phyloP scores from a whole-genome alignment of 2,329 filamentous ascomycete genomes.

The Aspergillus tamarii region DNA sequence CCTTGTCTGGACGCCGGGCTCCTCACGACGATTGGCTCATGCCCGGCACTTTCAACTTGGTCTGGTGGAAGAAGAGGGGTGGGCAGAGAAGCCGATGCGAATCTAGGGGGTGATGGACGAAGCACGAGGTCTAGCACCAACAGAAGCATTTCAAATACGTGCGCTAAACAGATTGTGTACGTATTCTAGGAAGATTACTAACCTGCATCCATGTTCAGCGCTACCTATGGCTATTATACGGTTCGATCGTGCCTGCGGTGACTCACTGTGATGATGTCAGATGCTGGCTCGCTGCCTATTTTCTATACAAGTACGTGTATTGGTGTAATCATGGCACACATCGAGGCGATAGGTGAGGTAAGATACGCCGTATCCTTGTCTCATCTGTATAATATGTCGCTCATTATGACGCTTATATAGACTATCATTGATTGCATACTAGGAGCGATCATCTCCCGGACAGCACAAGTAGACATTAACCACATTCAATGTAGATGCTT shows the following conservation, averaged over 20 bases:
- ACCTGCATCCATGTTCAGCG: neutral
- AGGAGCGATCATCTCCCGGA: neutral
- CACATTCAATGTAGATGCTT: neutral
- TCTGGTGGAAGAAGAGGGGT: conserved; percentile 1
- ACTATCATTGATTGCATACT: neutral
- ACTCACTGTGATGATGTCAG: neutral
- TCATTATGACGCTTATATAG: neutral
- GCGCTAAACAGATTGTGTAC: neutral
- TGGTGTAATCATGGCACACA: neutral
- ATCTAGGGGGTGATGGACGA: neutral
- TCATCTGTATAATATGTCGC: neutral
- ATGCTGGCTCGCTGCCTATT: neutral
- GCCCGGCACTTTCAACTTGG: neutral
- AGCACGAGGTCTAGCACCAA: neutral
- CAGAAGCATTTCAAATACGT: neutral
- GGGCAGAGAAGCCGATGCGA: conserved; percentile 1
- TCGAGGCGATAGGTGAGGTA: neutral
- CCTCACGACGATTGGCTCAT: conserved; percentile 18
- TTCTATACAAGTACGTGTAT: neutral
- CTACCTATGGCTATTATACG: neutral
- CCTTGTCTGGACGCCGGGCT: conserved; percentile 15
- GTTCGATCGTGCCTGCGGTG: neutral
- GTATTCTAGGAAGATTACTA: neutral
- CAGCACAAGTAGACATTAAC: neutral
- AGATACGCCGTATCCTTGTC: neutral